These are phyloP conservation scores for Geopyxis carbonaria DNA, from an alignment of 495 filamentous ascomycete genomes.

Conservation along the genomic window DNA sequence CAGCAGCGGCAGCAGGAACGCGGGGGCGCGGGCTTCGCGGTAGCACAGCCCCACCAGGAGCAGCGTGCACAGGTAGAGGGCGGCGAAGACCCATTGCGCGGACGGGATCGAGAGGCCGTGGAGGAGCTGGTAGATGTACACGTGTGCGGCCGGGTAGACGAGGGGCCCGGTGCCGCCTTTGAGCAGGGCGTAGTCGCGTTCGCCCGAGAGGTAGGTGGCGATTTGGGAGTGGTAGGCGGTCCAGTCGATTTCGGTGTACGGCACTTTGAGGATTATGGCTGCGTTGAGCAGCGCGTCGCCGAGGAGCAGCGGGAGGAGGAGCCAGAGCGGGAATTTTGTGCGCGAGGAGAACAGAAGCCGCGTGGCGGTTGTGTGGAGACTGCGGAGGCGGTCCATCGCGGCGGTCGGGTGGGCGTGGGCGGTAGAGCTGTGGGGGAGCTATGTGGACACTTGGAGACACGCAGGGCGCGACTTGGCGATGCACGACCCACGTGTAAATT, in stretches of 20 bases:
- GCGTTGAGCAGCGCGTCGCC: slow-evolving; percentile 59
- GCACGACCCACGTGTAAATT: no score
- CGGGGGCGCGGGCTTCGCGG: slow-evolving; percentile 56
- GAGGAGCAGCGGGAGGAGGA: slow-evolving; percentile 45
- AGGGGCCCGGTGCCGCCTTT: slow-evolving; percentile 80
- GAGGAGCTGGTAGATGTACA: slow-evolving; percentile 72
- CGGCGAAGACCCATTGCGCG: slow-evolving; percentile 65
- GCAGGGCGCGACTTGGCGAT: no score
- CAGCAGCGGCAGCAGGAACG: slow-evolving; percentile 75
- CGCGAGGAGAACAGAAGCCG: slow-evolving; percentile 10
- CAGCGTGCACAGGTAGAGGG: slow-evolving; percentile 58
- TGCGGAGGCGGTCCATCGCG: slow-evolving; percentile 13
- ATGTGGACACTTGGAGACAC: no score
- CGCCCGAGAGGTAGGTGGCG: slow-evolving; percentile 56
- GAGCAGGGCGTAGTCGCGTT: slow-evolving; percentile 74
- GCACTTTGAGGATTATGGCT: slow-evolving; percentile 65
- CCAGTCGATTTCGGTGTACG: slow-evolving; percentile 99
- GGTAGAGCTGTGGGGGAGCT: no score
- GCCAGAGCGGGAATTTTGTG: slow-evolving; percentile 16
- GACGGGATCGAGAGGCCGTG: slow-evolving; percentile 64
- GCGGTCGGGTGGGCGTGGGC: no score
- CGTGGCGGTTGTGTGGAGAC: no score
- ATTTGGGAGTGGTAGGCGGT: slow-evolving; percentile 90
- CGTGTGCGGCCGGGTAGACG: slow-evolving; percentile 85
- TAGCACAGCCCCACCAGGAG: slow-evolving; percentile 70